Evolutionary conservation across 2,329 filamentous ascomycete species (phyloP), one percentile per base, ranked within the genome.

Genomic region (Penicillium freii): DNA sequence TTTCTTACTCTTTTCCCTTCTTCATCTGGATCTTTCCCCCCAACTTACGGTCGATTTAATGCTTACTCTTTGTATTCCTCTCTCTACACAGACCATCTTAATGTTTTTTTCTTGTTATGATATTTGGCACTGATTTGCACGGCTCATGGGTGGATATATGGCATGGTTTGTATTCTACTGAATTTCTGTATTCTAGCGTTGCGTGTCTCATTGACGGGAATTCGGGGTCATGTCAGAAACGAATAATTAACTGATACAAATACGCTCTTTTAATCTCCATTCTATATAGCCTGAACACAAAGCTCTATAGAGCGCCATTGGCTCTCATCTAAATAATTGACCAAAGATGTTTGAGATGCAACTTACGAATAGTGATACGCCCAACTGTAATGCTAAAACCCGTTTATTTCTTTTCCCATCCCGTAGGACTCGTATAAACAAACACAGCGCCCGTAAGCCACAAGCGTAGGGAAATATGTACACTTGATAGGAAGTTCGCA

Each of bases 141-240:
- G 53, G 54, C 51, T 55, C 40, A 49, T 50, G 49, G 56, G 53
- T 45, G 61, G 50, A 51, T 21, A 59, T 51, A 55, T 57, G 49
- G 40, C 38, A 57, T 50, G 42, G 27, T 46, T 46, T 49, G 53
- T 47, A 54, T 48, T 61, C 34, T 33, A 45, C 48, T 31, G 27
- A 36, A 40, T 23, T 57, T 59, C 17, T 62, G 57, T 61, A 63
- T 56, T 61, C 54, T 65, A 65, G 62, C 62, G 61, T 59, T 58
- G 57, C 62, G 62, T 66, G 40, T 50, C 50, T 40, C 52, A 51
- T 43, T 43, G 36, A 47, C 10, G 49, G 23, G 19, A n/a, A 15
- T 19, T 11, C 33, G 23, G 48, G 45, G 4, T 44, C 47, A 38
- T 47, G 23, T 45, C 36, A 42, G 34, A 45, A 51, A 39, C 25